These are phyloP conservation scores for Populus simonii DNA, from an alignment of 345 rosid species.

Conservation along the genomic window DNA sequence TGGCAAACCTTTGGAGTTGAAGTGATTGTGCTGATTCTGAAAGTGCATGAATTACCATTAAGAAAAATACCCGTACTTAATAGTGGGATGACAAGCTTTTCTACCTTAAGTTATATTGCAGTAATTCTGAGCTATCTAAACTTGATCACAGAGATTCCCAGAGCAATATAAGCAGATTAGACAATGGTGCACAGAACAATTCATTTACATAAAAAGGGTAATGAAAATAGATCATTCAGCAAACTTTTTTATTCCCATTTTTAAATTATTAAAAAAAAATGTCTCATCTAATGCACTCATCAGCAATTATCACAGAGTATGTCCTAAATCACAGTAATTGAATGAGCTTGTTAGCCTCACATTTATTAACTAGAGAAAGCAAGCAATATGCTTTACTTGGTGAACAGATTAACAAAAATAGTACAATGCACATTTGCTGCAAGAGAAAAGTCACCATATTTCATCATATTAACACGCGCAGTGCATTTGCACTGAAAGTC, in stretches of 20 bases:
- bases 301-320: neutral
- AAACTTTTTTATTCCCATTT: too few species aligned
- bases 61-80: neutral
- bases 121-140: neutral
- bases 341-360: neutral
- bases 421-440: neutral
- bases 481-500: neutral
- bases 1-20: too few species aligned
- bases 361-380: neutral
- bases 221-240: neutral
- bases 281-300: neutral
- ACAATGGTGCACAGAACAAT: too few species aligned
- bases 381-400: neutral
- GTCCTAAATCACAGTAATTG: neutral
- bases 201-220: too few species aligned
- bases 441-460: neutral
- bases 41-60: neutral
- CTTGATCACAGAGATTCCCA: neutral
- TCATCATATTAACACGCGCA: neutral
- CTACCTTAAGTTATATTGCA: neutral
- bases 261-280: neutral
- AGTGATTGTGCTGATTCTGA: too few species aligned
- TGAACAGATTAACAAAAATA: too few species aligned
- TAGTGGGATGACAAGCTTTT: neutral
- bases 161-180: neutral